Evolutionary conservation across 768 basidiomycete genomes (phyloP).

Genomic region (Symmetrospora coprosmae): DNA sequence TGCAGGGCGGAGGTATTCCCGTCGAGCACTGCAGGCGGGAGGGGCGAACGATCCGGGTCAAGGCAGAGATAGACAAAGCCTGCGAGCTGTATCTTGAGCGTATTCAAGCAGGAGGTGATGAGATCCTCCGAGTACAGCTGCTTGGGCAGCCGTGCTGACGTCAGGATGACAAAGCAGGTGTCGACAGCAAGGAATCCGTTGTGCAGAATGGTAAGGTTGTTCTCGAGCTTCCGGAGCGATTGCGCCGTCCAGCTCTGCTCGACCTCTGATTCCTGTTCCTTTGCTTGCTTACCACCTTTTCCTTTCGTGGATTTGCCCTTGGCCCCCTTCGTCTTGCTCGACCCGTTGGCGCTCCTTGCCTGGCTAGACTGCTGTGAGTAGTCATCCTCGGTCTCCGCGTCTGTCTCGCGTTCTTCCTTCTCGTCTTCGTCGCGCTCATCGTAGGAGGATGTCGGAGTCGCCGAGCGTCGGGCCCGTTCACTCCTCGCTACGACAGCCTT

Average conservation of each 20-base stretch:
- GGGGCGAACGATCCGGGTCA: constrained; percentile 43
- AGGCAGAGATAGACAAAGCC: constrained; percentile 74
- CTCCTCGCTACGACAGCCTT: too few species aligned
- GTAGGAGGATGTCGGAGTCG: constrained; percentile 33
- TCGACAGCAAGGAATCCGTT: constrained; percentile 72
- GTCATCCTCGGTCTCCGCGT: not conserved
- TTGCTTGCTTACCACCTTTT: not conserved
- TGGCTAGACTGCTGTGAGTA: not conserved
- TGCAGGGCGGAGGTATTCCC: not conserved
- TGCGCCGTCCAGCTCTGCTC: constrained; percentile 37
- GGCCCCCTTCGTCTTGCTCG: not conserved
- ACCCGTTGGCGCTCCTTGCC: not conserved
- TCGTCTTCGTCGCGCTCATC: constrained; percentile 1
- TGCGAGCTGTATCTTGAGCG: constrained; percentile 65
- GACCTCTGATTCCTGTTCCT: not conserved
- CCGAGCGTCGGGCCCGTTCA: constrained; percentile 40
- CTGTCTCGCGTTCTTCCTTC: not conserved
- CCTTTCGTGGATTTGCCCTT: not conserved
- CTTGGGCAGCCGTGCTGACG: constrained; percentile 65
- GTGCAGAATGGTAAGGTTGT: constrained; percentile 48
- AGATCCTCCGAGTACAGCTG: constrained; percentile 90
- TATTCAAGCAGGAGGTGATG: constrained; percentile 59
- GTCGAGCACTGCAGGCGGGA: constrained; percentile 7
- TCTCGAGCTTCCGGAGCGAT: constrained; percentile 46
- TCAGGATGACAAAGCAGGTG: constrained; percentile 62